Evolutionary conservation across 1,139 yeast genomes (phyloP).

Genomic region (Trichomonascaceae sp.): DNA sequence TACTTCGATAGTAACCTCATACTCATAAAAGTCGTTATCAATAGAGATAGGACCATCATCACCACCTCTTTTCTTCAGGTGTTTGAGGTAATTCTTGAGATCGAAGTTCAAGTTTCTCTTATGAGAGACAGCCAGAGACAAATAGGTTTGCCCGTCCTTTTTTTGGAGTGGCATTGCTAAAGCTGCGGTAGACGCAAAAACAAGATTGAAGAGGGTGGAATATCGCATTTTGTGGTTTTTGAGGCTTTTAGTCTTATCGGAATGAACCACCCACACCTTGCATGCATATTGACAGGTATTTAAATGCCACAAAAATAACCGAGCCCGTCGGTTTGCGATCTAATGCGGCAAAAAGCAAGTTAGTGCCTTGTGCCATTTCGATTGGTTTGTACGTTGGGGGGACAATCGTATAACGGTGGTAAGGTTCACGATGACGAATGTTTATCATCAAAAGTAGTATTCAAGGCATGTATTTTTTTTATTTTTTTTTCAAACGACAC

Average conservation of each 20-base stretch:
- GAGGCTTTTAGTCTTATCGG: not conserved
- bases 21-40: conserved; percentile 20
- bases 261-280: not conserved
- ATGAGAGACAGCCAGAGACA: conserved; percentile 1
- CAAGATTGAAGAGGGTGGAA: not conserved
- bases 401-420: not conserved
- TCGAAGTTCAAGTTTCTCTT: not conserved
- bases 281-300: not conserved
- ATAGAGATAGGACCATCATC: not conserved
- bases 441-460: not conserved
- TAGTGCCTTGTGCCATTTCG: not conserved
- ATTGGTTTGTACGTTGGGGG: not conserved
- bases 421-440: not conserved
- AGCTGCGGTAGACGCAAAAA: not conserved
- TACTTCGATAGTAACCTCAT: conserved; percentile 40
- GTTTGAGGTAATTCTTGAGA: not conserved
- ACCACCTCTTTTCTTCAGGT: not conserved
- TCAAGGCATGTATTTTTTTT: not conserved
- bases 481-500: not conserved
- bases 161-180: conserved; percentile 1
- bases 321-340: not conserved
- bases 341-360: not conserved
- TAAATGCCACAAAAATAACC: not conserved
- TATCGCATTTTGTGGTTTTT: conserved; percentile 1
- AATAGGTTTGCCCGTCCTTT: not conserved